Conservation (phyloP, 495 filamentous ascomycete genomes). For the Bacidia gigantensis region DNA sequence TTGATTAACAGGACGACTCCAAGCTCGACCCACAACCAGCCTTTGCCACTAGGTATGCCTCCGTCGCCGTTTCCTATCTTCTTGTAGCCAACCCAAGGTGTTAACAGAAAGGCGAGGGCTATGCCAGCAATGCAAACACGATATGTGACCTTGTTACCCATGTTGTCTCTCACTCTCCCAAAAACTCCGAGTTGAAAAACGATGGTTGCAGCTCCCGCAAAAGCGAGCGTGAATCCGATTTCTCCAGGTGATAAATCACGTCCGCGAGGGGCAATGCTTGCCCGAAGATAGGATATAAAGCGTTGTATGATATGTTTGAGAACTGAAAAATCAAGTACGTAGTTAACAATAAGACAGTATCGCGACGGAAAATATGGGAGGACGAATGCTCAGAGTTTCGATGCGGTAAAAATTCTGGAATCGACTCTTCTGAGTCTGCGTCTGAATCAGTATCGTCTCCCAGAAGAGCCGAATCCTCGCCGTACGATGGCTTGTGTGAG, state of each 20-base stretch:
- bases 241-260: conserved; percentile 60
- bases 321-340: conserved; percentile 85
- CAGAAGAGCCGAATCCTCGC: conserved; percentile 25
- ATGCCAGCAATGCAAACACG: conserved; percentile 68
- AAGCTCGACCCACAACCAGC: conserved; percentile 60
- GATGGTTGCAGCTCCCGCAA: conserved; percentile 73
- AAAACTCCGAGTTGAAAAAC: conserved; percentile 80
- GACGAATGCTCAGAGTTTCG: conserved; percentile 28
- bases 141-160: conserved; percentile 79
- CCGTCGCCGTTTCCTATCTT: conserved; percentile 30
- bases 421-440: conserved; percentile 21
- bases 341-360: conserved; percentile 63
- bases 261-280: conserved; percentile 61
- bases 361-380: conserved; percentile 52
- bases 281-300: conserved; percentile 82
- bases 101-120: conserved; percentile 66
- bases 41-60: conserved; percentile 35
- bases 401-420: conserved; percentile 28
- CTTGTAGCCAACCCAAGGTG: conserved; percentile 81
- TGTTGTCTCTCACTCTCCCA: conserved; percentile 57
- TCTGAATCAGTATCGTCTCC: conserved; percentile 21
- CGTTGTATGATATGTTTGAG: conserved; percentile 78
- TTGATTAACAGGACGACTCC: conserved; percentile 71
- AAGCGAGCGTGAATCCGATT: conserved; percentile 75
- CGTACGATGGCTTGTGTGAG: conserved; percentile 2